phyloP scores from a whole-genome alignment of 2,329 filamentous ascomycete species.

The Endocalyx cinctus region DNA sequence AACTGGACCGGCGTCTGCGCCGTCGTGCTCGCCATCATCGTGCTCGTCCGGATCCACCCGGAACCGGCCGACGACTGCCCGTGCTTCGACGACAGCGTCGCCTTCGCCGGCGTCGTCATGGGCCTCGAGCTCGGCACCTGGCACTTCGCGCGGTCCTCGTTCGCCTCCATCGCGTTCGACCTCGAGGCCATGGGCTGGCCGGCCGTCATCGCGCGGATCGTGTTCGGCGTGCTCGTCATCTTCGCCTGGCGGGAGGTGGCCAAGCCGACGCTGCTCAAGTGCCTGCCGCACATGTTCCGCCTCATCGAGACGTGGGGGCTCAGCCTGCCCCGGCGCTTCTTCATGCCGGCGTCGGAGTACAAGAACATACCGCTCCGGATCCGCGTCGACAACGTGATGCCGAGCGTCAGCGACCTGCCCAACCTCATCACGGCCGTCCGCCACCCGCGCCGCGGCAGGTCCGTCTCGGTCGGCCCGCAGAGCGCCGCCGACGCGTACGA shows the following conservation, averaged over 20 bases:
- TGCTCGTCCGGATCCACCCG: constrained; percentile 83
- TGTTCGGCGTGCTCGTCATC: constrained; percentile 76
- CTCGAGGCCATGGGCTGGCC: constrained; percentile 62
- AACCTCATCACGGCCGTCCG: constrained; percentile 76
- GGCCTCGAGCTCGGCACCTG: constrained; percentile 79
- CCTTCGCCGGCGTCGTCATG: constrained; percentile 86
- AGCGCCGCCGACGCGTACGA: constrained; percentile 96
- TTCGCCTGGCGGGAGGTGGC: constrained; percentile 87
- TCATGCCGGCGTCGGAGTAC: constrained; percentile 86
- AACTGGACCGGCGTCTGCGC: constrained; percentile 61
- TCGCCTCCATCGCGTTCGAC: constrained; percentile 53
- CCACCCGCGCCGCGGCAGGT: constrained; percentile 70
- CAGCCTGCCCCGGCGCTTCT: constrained; percentile 82
- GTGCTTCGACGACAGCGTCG: constrained; percentile 93
- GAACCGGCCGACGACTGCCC: constrained; percentile 96
- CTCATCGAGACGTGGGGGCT: constrained; percentile 75
- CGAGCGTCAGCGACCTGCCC: constrained; percentile 82
- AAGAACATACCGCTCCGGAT: constrained; percentile 72
- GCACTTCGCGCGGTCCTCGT: constrained; percentile 63
- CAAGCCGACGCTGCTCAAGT: constrained; percentile 75
- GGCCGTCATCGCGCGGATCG: constrained; percentile 61
- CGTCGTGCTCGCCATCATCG: constrained; percentile 61
- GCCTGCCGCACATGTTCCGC: constrained; percentile 82
- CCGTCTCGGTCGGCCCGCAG: constrained; percentile 88
- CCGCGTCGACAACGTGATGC: constrained; percentile 77